Percentiles rank a stretch among this genome's conserved stretches.
These are phyloP conservation scores for Aspergillus tanneri DNA, from an alignment of 2,329 filamentous ascomycete species.

Conservation along the genomic window DNA sequence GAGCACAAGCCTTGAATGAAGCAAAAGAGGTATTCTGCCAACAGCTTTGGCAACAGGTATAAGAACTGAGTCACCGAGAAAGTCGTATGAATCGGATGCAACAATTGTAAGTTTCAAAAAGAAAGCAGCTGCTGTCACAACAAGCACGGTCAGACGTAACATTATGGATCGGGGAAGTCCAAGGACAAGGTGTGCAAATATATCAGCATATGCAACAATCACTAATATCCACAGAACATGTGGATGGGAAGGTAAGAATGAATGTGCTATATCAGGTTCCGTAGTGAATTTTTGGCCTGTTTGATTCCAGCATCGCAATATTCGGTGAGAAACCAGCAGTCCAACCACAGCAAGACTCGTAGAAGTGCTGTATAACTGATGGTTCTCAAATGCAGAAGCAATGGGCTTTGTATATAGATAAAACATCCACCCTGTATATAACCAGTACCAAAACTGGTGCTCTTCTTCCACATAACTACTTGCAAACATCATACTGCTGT, in stretches of 20 bases:
- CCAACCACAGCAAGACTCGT: conserved; percentile 35
- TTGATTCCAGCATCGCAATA: conserved; percentile 86
- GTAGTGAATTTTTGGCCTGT: conserved; percentile 95
- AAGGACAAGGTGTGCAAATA: conserved; percentile 47
- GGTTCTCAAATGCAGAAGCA: conserved; percentile 1
- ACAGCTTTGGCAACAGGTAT: conserved; percentile 38
- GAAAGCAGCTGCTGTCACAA: conserved; percentile 59
- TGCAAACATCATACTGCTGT: conserved; percentile 92
- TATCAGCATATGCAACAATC: conserved; percentile 65
- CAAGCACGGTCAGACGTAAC: conserved; percentile 35
- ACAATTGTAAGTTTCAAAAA: conserved; percentile 91
- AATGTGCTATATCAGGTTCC: conserved; percentile 79
- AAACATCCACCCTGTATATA: conserved; percentile 53
- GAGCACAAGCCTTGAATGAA: conserved; percentile 54
- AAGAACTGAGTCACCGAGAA: conserved; percentile 52
- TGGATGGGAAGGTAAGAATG: conserved; percentile 64
- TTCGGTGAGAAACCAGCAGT: conserved; percentile 62
- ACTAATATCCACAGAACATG: conserved; percentile 73
- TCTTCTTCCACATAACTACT: conserved; percentile 98
- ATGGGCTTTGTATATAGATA: conserved; percentile 47
- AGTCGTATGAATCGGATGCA: conserved; percentile 80
- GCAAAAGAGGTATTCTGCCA: conserved; percentile 45
- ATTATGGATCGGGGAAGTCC: conserved; percentile 28
- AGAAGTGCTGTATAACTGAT: neutral
- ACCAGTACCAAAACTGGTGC: conserved; percentile 98